Base-by-base conservation (phyloP, 1,139 yeast species). In the Suhomyces wounanorum region DNA sequence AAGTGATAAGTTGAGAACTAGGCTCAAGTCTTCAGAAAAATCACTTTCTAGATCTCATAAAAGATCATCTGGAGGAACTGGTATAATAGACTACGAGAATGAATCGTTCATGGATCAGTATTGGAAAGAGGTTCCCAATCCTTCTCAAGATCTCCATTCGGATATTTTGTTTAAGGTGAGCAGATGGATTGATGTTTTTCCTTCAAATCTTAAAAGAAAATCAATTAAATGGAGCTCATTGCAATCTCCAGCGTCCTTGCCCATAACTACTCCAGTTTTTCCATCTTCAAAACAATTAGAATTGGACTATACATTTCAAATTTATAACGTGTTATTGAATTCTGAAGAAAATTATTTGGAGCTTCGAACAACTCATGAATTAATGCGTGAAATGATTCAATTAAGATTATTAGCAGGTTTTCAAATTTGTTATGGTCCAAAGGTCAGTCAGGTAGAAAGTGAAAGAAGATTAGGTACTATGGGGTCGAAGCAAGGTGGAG, bases 211-310 rank as follows among this genome's bases (percentile, higher is more conserved):
- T 23, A 82, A 81, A 48, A 73, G 91, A 43, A 80, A 84, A 57
- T 75, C 82, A 11, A 86, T 92, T 43, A 92, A 92, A 63, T 95
- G 99, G 99, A 81, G 89, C 52, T 92, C 98, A 0, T 77, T 95
- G 50, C 87, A 90, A 35, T 84, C 97, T 0, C 99, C 99, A 0
- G 98, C 98, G 0, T 86, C 96, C 3, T 71, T 95, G 23, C 99
- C 99, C 0, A 73, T 87, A 0, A 84, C 89, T 1, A 84, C 96
- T 0, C 82, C 87, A 1, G 76, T 85, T 8, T 90, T 92, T 61
- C 98, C 98, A 0, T 69, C 85, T 0, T 70, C 76, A 5, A 73
- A 77, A 8, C 94, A 89, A 54, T 83, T 92, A 59, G 81, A 83
- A 47, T 71, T 75, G 1, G 81, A 84, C 48, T 87, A 83, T 63